Base-by-base conservation (phyloP, 805 yeast genomes). In the Yarrowia hollandica region DNA sequence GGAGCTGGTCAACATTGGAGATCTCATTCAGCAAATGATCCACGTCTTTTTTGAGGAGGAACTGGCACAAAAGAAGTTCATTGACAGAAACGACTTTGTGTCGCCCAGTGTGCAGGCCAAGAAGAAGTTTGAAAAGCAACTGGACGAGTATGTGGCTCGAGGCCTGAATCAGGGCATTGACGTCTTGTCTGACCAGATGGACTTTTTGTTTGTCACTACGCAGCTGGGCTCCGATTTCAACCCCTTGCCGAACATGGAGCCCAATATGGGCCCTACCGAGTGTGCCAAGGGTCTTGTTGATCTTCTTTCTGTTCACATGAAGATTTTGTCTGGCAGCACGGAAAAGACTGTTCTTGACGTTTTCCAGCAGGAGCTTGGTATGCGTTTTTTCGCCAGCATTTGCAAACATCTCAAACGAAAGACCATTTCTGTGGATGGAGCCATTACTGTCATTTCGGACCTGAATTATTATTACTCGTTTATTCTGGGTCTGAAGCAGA, bases 91-190 rank as follows among this genome's bases (percentile, higher is more conserved):
- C 63, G 96, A 94, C 62, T 88, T 91, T 66, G 76, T 90, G 58
- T 84, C 88, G 61, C 85, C 85, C 6, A 80, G 92, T 7, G 81
- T 90, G 50, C 88, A 85, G 65, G 81, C 84, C 35, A 95, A 94
- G 68, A 88, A 90, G 67, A 80, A 80, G 60, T 81, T 94, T 62
- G 99, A 94, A 67, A 82, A 82, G 7, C 75, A 83, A 72, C 79
- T 94, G 10, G 99, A 94, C 71, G 88, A 83, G 58, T 86, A 80
- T 68, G 97, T 94, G 16, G 99, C 98, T 0, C 88, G 87, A 67
- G 99, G 99, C 0, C 77, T 94, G 26, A 91, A 90, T 66, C 80
- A 87, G n/a, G 96, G 97, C 38, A 90, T 94, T 30, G 96, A 88
- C 62, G 91, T 90, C 9, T 77, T 94, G 34, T 84, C 90, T 72